A percentile compares a stretch with the other conserved stretches of the same genome.
Evolutionary conservation across 805 yeast genomes (phyloP).

Genomic region (Cyberlindnera japonica): DNA sequence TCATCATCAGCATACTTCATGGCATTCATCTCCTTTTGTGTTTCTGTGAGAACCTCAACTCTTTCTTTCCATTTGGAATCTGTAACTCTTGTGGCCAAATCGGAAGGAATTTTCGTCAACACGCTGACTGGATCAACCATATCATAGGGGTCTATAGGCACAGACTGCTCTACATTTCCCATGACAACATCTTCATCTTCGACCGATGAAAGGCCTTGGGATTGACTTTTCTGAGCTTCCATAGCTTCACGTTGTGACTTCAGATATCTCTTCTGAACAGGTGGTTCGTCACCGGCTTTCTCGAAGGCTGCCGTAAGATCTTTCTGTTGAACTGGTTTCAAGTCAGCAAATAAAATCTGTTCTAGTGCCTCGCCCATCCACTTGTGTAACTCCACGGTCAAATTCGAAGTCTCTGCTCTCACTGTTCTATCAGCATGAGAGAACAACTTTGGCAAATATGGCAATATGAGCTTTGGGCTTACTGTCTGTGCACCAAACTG

Average conservation of each 20-base stretch:
- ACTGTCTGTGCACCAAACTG: constrained; percentile 62
- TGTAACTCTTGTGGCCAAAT: constrained; percentile 49
- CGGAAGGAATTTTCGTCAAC: constrained; percentile 59
- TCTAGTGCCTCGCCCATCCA: constrained; percentile 67
- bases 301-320: constrained; percentile 72
- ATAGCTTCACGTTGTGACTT: constrained; percentile 47
- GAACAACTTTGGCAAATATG: constrained; percentile 62
- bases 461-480: constrained; percentile 54
- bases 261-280: constrained; percentile 54
- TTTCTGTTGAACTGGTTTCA: constrained; percentile 90
- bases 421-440: constrained; percentile 86
- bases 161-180: constrained; percentile 27
- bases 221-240: no score
- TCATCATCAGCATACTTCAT: constrained; percentile 60
- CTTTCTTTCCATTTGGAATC: constrained; percentile 90
- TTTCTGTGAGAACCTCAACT: constrained; percentile 74
- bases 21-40: constrained; percentile 44
- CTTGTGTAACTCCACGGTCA: constrained; percentile 65
- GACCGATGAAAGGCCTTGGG: no score
- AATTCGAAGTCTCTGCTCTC: constrained; percentile 67
- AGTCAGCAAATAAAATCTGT: constrained; percentile 54
- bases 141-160: constrained; percentile 60
- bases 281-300: constrained; percentile 38
- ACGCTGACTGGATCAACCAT: constrained; percentile 68
- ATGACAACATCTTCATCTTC: constrained; percentile 25